A percentile compares a stretch with the other conserved stretches of the same genome.
Evolutionary conservation across 1,139 yeast species (phyloP).

Genomic region (Entelexis sorbosivorans): DNA sequence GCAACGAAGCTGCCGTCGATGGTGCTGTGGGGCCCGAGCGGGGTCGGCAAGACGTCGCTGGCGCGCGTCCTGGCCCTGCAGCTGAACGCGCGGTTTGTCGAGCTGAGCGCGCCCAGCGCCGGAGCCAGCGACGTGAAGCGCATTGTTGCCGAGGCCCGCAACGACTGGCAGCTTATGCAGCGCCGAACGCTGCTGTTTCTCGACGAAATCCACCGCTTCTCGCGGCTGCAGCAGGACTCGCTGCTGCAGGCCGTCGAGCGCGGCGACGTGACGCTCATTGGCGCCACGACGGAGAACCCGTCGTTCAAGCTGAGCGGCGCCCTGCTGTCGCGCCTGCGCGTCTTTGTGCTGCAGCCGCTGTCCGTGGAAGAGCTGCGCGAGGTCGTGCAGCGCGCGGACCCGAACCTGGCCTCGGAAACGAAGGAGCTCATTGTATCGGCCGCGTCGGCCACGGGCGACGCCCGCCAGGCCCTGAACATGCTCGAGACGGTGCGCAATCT

Average conservation of each 20-base stretch:
- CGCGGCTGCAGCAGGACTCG: slow-evolving; percentile 80
- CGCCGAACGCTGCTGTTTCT: slow-evolving; percentile 68
- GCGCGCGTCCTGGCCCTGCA: slow-evolving; percentile 50
- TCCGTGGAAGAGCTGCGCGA: slow-evolving; percentile 43
- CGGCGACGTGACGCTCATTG: slow-evolving; percentile 44
- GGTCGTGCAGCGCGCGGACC: slow-evolving; percentile 51
- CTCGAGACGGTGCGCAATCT: slow-evolving; percentile 43
- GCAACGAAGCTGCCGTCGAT: slow-evolving; percentile 49
- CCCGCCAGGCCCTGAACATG: slow-evolving; percentile 68
- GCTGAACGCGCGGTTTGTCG: slow-evolving; percentile 55
- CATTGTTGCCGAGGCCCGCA: slow-evolving; percentile 61
- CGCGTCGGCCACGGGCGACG: slow-evolving; percentile 64
- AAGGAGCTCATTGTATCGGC: slow-evolving; percentile 55
- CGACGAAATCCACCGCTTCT: slow-evolving; percentile 89
- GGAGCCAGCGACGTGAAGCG: slow-evolving; percentile 60
- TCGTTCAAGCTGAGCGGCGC: slow-evolving; percentile 86
- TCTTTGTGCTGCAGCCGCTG: slow-evolving; percentile 67
- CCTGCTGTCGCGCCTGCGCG: slow-evolving; percentile 73
- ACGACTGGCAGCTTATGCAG: slow-evolving; percentile 54
- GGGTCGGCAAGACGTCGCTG: slow-evolving; percentile 82
- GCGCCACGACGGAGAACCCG: slow-evolving; percentile 97
- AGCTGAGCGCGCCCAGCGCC: slow-evolving; percentile 75
- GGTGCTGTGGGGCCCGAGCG: slow-evolving; percentile 93
- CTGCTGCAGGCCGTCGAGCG: slow-evolving; percentile 38
- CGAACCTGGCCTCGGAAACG: slow-evolving; percentile 33